Percentiles rank a stretch among this genome's conserved stretches.
phyloP scores from a whole-genome alignment of 306 rosid genomes.

The Castanospermum australe region DNA sequence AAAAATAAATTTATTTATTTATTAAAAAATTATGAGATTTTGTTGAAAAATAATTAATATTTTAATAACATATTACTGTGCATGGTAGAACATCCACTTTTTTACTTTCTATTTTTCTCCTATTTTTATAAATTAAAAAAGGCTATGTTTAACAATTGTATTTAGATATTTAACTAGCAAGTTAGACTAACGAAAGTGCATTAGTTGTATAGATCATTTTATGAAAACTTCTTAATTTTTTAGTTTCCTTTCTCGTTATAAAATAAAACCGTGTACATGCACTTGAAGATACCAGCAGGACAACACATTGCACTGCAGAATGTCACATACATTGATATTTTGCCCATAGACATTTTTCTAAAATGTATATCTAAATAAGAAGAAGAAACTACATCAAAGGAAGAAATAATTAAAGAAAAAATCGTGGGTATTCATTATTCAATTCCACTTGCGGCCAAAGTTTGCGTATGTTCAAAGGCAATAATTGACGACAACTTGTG shows the following conservation, averaged over 20 bases:
- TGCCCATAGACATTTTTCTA: background rate
- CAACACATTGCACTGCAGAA: background rate
- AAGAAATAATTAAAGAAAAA: background rate
- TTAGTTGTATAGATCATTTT: background rate
- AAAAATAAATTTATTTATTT: background rate
- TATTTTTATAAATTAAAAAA: background rate
- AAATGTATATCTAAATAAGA: background rate
- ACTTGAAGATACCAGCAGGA: background rate
- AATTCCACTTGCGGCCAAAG: constrained; percentile 28
- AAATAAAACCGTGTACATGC: background rate
- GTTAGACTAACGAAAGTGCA: background rate
- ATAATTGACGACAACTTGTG: constrained; percentile 48
- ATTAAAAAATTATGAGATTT: background rate
- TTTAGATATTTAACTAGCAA: background rate
- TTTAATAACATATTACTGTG: no score
- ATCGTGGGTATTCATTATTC: no score
- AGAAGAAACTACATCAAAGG: background rate
- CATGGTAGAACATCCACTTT: background rate
- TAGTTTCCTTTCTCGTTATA: background rate
- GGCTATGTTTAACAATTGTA: background rate
- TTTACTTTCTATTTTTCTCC: background rate
- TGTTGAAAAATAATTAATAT: background rate
- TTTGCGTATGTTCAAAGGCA: constrained; percentile 19
- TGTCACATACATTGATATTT: background rate
- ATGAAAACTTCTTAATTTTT: background rate